Base-by-base conservation (phyloP, 1,139 yeast species). In the Hyphopichia buzzinii region DNA sequence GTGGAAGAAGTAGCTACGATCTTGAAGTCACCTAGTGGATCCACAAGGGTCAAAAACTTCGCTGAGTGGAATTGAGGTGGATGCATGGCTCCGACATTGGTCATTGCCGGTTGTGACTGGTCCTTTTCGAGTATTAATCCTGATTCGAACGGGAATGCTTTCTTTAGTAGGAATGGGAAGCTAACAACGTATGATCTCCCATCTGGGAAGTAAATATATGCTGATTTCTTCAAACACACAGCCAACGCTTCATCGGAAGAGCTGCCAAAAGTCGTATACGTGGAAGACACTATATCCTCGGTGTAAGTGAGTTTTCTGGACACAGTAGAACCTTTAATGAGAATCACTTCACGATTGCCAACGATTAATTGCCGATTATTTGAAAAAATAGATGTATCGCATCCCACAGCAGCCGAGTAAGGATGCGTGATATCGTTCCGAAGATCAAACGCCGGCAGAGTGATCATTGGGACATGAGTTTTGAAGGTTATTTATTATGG, bases 21-120 rank as follows among this genome's bases (percentile, higher is more conserved):
- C 2, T 90, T 82, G 34, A 83, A 65, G 16, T 85, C 90, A 3
- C 77, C 77, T 33, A 82, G 62, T 1, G 95, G 90, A 48, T 84
- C 90, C 1, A 77, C 72, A 44, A 86, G 58, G 0, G 88, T 74
- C 41, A 84, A 62, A 47, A 85, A 79, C 35, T 73, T 69, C 3
- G 79, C 64, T 48, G 57, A 41, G 33, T 48, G 54, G 32, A 51
- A 44, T 35, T 50, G 62, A 25, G 49, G 66, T 14, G 55, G 54
- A 41, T 50, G 54, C 22, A 42, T 24, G 16, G 26, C 30, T n/a
- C 30, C 35, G 16, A 25, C 30, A 13, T 35, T 30, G 29, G 44
- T 36, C 4, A 42, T 32, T 13, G 35, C 28, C 4, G 45, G 31
- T 10, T 42, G 54, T 17, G 46, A 49, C 29, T 52, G 59, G 34